A percentile compares a stretch with the other conserved stretches of the same genome.
Conservation (phyloP, 2,329 filamentous ascomycete genomes). For the Exophiala phaeomuriformis region DNA sequence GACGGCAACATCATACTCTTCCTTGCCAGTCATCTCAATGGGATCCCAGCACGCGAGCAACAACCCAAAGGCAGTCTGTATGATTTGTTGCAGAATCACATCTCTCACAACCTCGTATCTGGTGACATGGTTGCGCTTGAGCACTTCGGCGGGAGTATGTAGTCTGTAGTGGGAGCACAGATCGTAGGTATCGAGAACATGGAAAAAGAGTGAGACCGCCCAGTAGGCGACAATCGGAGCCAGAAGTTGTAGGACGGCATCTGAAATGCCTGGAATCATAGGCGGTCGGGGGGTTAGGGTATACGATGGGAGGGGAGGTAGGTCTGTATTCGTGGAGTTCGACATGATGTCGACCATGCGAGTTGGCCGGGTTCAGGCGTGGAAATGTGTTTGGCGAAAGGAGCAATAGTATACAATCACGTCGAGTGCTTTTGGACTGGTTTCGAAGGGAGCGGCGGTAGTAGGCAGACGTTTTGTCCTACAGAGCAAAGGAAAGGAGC, state of each 20-base stretch:
- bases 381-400: background rate
- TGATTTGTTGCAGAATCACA: slow-evolving; percentile 82
- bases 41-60: slow-evolving; percentile 65
- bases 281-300: slow-evolving; percentile 61
- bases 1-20: slow-evolving; percentile 78
- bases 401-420: background rate
- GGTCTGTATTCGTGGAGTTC: slow-evolving; percentile 33
- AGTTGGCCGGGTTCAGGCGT: background rate
- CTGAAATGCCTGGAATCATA: slow-evolving; percentile 69
- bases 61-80: slow-evolving; percentile 69
- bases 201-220: slow-evolving; percentile 76
- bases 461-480: background rate
- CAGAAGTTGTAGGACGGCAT: slow-evolving; percentile 69
- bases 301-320: slow-evolving; percentile 84
- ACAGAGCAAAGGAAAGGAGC: background rate
- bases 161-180: slow-evolving; percentile 85
- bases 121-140: slow-evolving; percentile 77
- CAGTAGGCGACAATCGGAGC: slow-evolving; percentile 82
- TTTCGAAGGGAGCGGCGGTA: background rate
- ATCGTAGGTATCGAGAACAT: slow-evolving; percentile 76
- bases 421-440: background rate
- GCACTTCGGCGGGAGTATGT: slow-evolving; percentile 87
- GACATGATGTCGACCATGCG: slow-evolving; percentile 20
- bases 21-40: slow-evolving; percentile 64
- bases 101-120: slow-evolving; percentile 81